Base-by-base conservation (phyloP, 148 eudicot species). In the Fagopyrum homotropicum region DNA sequence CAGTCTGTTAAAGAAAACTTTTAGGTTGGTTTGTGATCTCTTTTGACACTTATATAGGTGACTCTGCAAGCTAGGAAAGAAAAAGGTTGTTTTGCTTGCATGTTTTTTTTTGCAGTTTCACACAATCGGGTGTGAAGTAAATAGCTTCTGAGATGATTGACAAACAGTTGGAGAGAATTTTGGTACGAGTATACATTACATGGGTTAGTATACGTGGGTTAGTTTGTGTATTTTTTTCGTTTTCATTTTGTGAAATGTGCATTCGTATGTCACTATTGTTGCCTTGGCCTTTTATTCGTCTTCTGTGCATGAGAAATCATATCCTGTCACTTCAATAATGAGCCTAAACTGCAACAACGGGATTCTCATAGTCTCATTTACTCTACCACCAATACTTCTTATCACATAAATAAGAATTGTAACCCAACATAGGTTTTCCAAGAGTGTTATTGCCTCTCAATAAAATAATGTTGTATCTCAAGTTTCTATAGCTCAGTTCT, bases 1-100 rank as follows among this genome's bases (percentile, higher is more conserved):
- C 78, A 77, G 72, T 79, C 26, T 81, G 35, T 48, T 90, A 73
- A 85, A 80, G 81, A 94, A 79, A 79, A 88, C 84, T 73, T 73
- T 90, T 77, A 73, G 83, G 69, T 76, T 81, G 12, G 45, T 80
- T 60, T 80, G 81, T 66, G 12, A 40, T 66, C 71, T 66, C 46
- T 61, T 61, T 61, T 61, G 43, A 61, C 43, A 61, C 43, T 22
- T 22, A 9, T 35, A 29, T 3, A 9, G 30, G 43, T 61, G 26
- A 35, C 11, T 40, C 17, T 40, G 71, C 19, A 40, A 66, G 16
- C 71, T 66, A 66, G 71, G 43, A 19, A 66, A 46, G 71, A 35
- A 35, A 35, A 35, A 66, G 22, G 71, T 22, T 3, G 71, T 66
- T 66, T 66, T 66, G 71, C 46, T 35, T 66, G 71, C 71, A 7